Evolutionary conservation across 306 rosid genomes (phyloP), one percentile per base, ranked within the genome.

Genomic region (Dryas drummondii): DNA sequence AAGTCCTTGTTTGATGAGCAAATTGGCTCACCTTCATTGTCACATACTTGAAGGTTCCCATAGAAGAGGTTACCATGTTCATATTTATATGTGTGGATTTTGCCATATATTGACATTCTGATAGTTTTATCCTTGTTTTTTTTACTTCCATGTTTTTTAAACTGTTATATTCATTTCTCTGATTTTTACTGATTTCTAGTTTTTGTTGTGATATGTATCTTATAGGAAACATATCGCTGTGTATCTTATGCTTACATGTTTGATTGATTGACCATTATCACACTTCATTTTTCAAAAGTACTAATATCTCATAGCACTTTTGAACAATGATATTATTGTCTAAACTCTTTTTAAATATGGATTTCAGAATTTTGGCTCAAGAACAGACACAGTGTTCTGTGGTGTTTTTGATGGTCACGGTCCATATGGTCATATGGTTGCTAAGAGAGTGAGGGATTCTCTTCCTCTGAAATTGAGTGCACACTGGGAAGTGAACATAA

Each of bases 371-470:
- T 96, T 96, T 61, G 88, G 97, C 70, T 89, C 96, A 17, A 84
- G 96, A 76, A 82, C 82, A 45, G 97, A 88, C 80, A 84, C 98
- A n/a, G 51, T 81, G 75, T 96, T 96, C 82, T 96, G 99, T 74
- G 99, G 99, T 51, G 99, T 96, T 82, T 96, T 96, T 66, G 99
- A 96, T 80, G 99, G 99, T 47, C 99, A 96, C 9, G 99, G 99
- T 61, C 99, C 99, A 0, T 96, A 26, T 72, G 99, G 99, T 64
- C 99, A 96, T 82, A 86, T 96, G 99, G 99, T 96, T 70, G 99
- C 99, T 1, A 96, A 89, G 85, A 92, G 85, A 85, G 99, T 96
- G 88, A 89, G 99, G 88, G 99, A 96, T 87, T 86, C 92, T 71
- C 97, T 96, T 77, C 99, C 99, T 74, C 83, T 96, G 70, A 92